Conservation (phyloP, 1,284 basidiomycete species). For the Pseudozyma sp. region DNA sequence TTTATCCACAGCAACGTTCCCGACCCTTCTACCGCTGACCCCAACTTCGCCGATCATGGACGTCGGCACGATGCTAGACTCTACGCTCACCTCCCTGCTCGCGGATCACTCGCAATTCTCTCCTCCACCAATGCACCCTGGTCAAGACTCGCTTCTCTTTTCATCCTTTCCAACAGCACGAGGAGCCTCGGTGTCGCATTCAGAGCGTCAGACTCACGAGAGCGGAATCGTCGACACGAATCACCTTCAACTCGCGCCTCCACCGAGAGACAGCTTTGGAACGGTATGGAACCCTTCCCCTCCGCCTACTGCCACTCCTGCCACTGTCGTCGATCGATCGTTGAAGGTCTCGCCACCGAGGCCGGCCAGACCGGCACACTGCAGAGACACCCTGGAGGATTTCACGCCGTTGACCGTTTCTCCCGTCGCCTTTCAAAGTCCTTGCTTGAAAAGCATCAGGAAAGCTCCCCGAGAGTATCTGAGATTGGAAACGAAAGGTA, state of each 20-base stretch:
- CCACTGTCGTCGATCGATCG: background rate
- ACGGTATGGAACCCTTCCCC: background rate
- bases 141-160: too few relatives aligned
- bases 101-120: too few relatives aligned
- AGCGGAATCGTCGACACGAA: background rate
- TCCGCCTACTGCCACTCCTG: background rate
- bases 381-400: conserved; percentile 12
- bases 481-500: background rate
- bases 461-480: conserved; percentile 20
- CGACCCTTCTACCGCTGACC: too few relatives aligned
- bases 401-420: background rate
- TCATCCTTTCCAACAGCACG: too few relatives aligned
- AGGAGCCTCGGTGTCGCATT: background rate
- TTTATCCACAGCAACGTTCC: too few relatives aligned
- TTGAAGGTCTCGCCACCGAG: too few relatives aligned
- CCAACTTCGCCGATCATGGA: too few relatives aligned
- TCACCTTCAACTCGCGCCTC: background rate
- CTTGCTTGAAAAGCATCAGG: conserved; percentile 5
- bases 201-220: background rate
- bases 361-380: conserved; percentile 12
- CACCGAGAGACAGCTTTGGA: background rate
- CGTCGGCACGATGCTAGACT: too few relatives aligned
- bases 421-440: background rate
- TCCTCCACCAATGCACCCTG: too few relatives aligned
- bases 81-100: too few relatives aligned